phyloP scores from a whole-genome alignment of 2,329 filamentous ascomycete species.

The Phaeosphaeriaceae sp. region DNA sequence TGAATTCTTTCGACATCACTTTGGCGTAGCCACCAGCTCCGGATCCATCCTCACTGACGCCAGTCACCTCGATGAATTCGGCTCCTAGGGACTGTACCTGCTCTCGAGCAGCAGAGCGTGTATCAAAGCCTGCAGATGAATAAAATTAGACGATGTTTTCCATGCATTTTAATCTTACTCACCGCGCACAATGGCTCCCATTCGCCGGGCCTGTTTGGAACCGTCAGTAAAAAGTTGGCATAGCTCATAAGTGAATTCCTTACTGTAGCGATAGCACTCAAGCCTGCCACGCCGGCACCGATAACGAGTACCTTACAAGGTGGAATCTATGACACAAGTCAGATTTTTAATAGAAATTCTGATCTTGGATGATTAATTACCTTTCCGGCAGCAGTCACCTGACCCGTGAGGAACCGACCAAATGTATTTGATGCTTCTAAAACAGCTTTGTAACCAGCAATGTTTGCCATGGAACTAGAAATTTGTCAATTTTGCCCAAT shows the following conservation, averaged over 20 bases:
- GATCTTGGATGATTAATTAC: conserved; percentile 5
- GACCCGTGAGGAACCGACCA: conserved; percentile 85
- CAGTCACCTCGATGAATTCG: conserved; percentile 82
- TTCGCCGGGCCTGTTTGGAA: conserved; percentile 66
- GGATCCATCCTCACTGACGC: conserved; percentile 81
- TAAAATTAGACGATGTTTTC: background rate
- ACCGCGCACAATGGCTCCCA: conserved; percentile 81
- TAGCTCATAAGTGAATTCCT: conserved; percentile 18
- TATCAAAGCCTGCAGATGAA: conserved; percentile 73
- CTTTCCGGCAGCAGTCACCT: conserved; percentile 83
- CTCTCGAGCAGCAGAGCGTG: conserved; percentile 83
- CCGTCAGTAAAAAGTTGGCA: conserved; percentile 5
- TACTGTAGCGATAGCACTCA: conserved; percentile 84
- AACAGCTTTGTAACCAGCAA: conserved; percentile 91
- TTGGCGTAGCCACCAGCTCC: conserved; percentile 89
- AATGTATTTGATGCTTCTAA: conserved; percentile 89
- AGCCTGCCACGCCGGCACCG: conserved; percentile 84
- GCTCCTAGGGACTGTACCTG: conserved; percentile 90
- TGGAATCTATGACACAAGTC: conserved; percentile 68
- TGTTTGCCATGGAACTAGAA: conserved; percentile 88
- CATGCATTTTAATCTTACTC: background rate
- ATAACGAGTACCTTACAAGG: conserved; percentile 91
- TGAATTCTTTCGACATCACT: conserved; percentile 93
- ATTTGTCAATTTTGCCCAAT: conserved; percentile 12
- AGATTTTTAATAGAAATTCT: background rate